Evolutionary conservation across 2,329 filamentous ascomycete species (phyloP).

Genomic region (Ceratocystis diversiconidia): DNA sequence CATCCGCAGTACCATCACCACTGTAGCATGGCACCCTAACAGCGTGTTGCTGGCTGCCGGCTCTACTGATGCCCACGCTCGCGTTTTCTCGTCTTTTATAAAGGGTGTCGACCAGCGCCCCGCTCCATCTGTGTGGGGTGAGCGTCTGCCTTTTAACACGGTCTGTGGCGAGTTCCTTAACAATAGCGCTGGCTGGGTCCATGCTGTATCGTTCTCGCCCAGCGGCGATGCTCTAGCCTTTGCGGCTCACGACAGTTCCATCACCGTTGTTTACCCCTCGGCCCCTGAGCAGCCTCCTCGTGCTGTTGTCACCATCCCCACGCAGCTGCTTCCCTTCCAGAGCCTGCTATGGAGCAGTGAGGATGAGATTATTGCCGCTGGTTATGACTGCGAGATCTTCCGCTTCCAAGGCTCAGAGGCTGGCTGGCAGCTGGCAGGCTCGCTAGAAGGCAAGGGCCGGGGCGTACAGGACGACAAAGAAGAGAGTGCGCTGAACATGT

Average conservation of each 20-base stretch:
- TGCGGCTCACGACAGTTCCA: slow-evolving; percentile 85
- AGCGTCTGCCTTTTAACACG: slow-evolving; percentile 92
- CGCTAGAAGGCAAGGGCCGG: slow-evolving; percentile 60
- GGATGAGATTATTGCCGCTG: slow-evolving; percentile 85
- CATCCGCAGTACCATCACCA: slow-evolving; percentile 91
- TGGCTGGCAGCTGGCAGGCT: slow-evolving; percentile 74
- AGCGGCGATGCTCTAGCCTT: slow-evolving; percentile 89
- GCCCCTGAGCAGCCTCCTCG: slow-evolving; percentile 79
- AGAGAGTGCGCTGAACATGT: slow-evolving; percentile 95
- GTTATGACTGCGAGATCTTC: slow-evolving; percentile 82
- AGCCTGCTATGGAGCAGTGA: slow-evolving; percentile 86
- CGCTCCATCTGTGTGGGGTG: slow-evolving; percentile 81
- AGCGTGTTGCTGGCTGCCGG: slow-evolving; percentile 87
- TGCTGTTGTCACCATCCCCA: slow-evolving; percentile 81
- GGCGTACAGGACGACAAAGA: slow-evolving; percentile 54
- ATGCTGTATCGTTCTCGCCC: slow-evolving; percentile 84
- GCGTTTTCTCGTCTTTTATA: slow-evolving; percentile 90
- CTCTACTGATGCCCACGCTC: slow-evolving; percentile 90
- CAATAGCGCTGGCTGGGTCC: slow-evolving; percentile 92
- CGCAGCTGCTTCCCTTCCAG: slow-evolving; percentile 82
- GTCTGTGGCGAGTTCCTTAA: slow-evolving; percentile 95
- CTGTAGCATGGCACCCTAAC: slow-evolving; percentile 93
- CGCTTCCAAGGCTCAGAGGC: slow-evolving; percentile 64
- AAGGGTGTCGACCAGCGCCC: slow-evolving; percentile 84
- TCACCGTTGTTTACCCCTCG: slow-evolving; percentile 90